phyloP scores from a whole-genome alignment of 306 rosid species.

The cucumber (Cucumis sativus) region DNA sequence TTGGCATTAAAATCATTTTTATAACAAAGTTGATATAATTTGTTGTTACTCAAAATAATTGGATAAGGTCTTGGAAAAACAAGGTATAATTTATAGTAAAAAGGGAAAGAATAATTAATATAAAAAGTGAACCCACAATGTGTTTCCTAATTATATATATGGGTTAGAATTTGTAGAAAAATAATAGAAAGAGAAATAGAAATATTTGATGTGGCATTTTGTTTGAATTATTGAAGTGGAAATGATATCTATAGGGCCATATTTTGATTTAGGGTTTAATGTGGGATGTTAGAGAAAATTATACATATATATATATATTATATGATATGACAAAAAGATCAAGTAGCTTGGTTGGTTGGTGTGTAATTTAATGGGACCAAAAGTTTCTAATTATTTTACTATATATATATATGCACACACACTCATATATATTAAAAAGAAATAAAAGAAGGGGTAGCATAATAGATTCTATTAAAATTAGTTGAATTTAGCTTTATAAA shows the following conservation, averaged over 20 bases:
- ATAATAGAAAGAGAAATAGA: not conserved
- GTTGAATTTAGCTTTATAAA: not conserved
- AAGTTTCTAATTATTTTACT: not conserved
- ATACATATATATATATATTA: too few species aligned
- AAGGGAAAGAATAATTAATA: not conserved
- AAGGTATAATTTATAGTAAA: not conserved
- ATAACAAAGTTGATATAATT: not conserved
- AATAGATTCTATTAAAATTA: not conserved
- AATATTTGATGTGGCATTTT: not conserved
- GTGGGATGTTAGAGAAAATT: not conserved
- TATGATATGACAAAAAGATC: not conserved
- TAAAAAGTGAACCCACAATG: not conserved
- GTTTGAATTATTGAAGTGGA: not conserved
- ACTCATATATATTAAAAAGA: too few species aligned
- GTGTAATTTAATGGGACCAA: slow-evolving; percentile 8
- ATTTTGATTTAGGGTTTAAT: not conserved
- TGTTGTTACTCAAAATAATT: not conserved
- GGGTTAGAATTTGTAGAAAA: not conserved
- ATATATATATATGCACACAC: not conserved
- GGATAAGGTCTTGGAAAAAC: not conserved
- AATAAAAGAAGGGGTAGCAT: too few species aligned
- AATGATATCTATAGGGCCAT: not conserved
- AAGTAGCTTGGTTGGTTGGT: slow-evolving; percentile 1
- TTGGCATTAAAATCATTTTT: not conserved
- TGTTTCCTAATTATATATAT: not conserved